These are phyloP conservation scores for Gnomoniopsis smithogilvyi DNA, from an alignment of 2,329 filamentous ascomycete species.

Conservation along the genomic window DNA sequence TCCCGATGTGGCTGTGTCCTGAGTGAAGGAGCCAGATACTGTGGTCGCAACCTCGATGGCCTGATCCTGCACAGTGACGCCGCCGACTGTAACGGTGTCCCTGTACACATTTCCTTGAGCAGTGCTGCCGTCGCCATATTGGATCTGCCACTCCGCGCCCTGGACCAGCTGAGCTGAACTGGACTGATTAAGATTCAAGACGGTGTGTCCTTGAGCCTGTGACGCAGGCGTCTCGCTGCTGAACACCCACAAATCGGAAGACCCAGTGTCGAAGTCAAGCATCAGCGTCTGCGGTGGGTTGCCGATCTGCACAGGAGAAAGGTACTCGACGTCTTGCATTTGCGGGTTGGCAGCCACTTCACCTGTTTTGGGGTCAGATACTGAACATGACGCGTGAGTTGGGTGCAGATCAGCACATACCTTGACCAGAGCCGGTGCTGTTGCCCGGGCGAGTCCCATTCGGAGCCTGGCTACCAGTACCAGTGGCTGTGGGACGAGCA, in stretches of 20 bases:
- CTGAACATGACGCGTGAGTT: background rate
- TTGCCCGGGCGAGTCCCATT: constrained; percentile 8
- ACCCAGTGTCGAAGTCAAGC: constrained; percentile 67
- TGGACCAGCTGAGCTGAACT: constrained; percentile 39
- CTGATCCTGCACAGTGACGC: constrained; percentile 55
- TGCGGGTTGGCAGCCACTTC: constrained; percentile 42
- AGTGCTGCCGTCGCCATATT: constrained; percentile 61
- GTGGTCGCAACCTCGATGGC: constrained; percentile 61
- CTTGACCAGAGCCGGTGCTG: constrained; percentile 14
- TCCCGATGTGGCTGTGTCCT: constrained; percentile 28
- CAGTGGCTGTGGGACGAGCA: background rate
- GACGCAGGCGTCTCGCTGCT: constrained; percentile 48
- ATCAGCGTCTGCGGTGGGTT: constrained; percentile 49
- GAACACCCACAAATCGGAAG: constrained; percentile 68
- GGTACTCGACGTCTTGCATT: constrained; percentile 46
- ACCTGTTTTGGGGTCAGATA: constrained; percentile 25
- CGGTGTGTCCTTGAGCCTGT: constrained; percentile 47
- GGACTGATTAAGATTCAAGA: constrained; percentile 49
- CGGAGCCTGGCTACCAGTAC: background rate
- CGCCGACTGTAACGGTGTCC: constrained; percentile 60
- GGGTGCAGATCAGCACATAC: constrained; percentile 1
- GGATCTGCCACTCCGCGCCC: constrained; percentile 50
- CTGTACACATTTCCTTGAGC: constrained; percentile 61
- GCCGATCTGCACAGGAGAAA: constrained; percentile 59
- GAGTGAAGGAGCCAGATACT: constrained; percentile 43